Percentiles rank a stretch among this genome's conserved stretches.
phyloP scores from a whole-genome alignment of 164 flowering plant genomes.

The Dillenia suffruticosa region DNA sequence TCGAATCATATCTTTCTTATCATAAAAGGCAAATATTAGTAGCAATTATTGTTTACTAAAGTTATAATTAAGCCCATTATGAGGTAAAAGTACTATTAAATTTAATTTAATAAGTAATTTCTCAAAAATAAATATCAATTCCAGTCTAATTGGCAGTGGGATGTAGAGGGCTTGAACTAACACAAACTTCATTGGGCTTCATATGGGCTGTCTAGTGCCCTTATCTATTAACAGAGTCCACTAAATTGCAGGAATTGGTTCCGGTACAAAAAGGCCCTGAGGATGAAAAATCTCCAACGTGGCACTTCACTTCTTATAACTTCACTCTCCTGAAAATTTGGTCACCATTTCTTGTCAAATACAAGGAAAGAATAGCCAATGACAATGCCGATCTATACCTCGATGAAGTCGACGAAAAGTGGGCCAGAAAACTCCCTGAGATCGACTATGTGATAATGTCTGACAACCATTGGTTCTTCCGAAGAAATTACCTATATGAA shows the following conservation, averaged over 20 bases:
- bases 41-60: no score
- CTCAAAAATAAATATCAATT: no score
- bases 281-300: conserved; percentile 45
- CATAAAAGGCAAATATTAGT: no score
- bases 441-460: conserved; percentile 34
- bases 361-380: conserved; percentile 17
- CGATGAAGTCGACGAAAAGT: conserved; percentile 23
- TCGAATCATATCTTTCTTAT: no score
- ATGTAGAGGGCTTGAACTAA: no score
- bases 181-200: no score
- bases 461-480: conserved; percentile 41
- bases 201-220: no score
- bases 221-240: no score
- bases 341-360: conserved; percentile 33
- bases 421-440: conserved; percentile 18
- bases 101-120: no score
- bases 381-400: conserved; percentile 27
- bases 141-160: no score
- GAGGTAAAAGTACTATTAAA: no score
- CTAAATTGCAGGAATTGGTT: conserved; percentile 25
- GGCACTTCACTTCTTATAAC: conserved; percentile 57
- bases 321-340: conserved; percentile 64
- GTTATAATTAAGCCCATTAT: no score
- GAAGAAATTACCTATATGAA: conserved; percentile 19
- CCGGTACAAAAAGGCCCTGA: conserved; percentile 42